phyloP scores from a whole-genome alignment of 2,329 filamentous ascomycete genomes.

The Fusarium pseudocircinatum region DNA sequence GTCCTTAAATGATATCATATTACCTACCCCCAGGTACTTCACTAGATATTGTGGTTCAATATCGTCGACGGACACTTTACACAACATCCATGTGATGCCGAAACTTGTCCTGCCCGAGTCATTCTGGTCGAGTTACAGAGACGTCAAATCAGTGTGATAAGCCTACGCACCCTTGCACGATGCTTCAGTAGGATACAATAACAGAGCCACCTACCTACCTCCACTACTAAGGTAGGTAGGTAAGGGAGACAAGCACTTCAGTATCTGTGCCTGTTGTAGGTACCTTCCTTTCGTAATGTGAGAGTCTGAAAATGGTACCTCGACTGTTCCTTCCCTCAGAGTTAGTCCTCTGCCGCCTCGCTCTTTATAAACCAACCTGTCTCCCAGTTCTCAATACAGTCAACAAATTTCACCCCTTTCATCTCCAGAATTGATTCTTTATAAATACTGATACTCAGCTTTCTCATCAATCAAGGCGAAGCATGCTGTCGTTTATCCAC shows the following conservation, averaged over 20 bases:
- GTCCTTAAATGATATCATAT: not conserved
- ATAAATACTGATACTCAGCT: not conserved
- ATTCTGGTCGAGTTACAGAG: not conserved
- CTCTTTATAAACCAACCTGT: not conserved
- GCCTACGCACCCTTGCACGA: not conserved
- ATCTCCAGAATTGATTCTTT: not conserved
- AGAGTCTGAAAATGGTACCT: not conserved
- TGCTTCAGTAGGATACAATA: not conserved
- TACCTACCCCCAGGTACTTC: not conserved
- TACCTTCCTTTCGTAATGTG: not conserved
- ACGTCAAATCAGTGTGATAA: not conserved
- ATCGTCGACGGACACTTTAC: not conserved
- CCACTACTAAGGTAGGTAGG: no score
- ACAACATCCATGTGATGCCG: slow-evolving; percentile 2
- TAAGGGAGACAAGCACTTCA: not conserved
- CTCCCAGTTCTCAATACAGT: not conserved
- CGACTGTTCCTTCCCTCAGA: not conserved
- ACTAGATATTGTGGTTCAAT: not conserved
- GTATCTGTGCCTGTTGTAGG: not conserved
- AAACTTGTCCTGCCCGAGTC: not conserved
- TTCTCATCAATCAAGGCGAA: not conserved
- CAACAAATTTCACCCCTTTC: not conserved
- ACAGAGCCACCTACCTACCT: not conserved
- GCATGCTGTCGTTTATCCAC: slow-evolving; percentile 42
- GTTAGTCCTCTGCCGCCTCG: not conserved